These are phyloP conservation scores for Telopea speciosissima DNA, from an alignment of 177 flowering plant genomes.

Conservation along the genomic window DNA sequence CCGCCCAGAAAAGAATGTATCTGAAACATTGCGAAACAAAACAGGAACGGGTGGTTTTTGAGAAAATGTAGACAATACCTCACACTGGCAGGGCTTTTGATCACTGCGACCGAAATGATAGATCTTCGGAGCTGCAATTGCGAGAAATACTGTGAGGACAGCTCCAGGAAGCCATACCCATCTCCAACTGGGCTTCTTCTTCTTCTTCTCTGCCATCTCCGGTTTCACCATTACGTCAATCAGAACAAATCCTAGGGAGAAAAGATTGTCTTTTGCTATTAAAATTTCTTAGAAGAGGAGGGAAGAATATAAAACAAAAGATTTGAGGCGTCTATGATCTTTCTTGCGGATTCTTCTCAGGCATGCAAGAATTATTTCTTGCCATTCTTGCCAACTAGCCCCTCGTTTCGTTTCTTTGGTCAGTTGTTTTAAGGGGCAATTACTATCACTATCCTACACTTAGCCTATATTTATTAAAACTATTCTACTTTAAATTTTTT, in stretches of 20 bases:
- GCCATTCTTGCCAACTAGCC: no score
- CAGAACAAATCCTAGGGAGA: neutral
- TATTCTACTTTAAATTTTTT: no score
- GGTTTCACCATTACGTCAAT: constrained; percentile 16
- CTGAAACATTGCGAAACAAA: neutral
- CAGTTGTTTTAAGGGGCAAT: no score
- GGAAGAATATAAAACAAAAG: no score
- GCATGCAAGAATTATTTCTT: no score
- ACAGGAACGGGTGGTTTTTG: neutral
- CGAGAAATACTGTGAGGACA: constrained; percentile 12
- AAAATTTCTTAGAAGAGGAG: no score
- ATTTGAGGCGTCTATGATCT: no score
- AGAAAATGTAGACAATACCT: constrained; percentile 9
- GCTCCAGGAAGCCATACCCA: constrained; percentile 22
- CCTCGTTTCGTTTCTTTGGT: no score
- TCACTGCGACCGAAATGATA: constrained; percentile 8
- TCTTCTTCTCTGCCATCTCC: constrained; percentile 7
- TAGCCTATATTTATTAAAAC: no score
- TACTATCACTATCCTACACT: no score
- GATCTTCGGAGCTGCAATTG: constrained; percentile 15
- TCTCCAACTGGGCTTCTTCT: neutral
- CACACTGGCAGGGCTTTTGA: constrained; percentile 19
- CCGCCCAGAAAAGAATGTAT: neutral
- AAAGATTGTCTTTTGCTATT: no score
- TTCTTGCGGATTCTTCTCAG: no score